These are phyloP conservation scores for Zygoascus flipseniorum DNA, from an alignment of 805 yeast genomes.

Conservation along the genomic window DNA sequence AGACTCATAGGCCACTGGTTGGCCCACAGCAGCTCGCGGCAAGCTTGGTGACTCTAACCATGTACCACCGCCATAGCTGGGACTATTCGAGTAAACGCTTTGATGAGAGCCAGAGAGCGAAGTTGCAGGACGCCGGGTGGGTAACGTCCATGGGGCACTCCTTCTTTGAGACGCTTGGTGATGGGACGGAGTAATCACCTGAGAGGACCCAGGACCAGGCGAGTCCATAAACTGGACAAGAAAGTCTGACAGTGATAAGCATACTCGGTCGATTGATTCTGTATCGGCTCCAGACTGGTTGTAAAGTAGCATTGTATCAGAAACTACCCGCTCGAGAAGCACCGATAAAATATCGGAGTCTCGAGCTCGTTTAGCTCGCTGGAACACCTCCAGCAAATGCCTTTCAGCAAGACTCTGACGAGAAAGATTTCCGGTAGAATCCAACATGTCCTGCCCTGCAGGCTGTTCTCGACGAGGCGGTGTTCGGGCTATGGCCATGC, in stretches of 20 bases:
- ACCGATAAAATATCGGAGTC: conserved; percentile 15
- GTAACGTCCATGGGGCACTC: neutral
- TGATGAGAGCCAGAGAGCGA: neutral
- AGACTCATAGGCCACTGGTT: neutral
- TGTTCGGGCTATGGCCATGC: neutral
- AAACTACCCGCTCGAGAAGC: conserved; percentile 18
- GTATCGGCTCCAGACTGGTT: neutral
- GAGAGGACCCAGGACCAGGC: neutral
- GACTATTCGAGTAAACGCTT: neutral
- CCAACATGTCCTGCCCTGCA: neutral
- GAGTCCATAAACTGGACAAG: neutral
- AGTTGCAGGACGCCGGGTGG: neutral
- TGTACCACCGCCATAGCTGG: neutral
- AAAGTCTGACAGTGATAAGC: conserved; percentile 16
- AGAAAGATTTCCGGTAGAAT: conserved; percentile 1
- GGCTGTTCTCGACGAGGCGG: neutral
- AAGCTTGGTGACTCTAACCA: neutral
- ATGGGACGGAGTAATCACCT: neutral
- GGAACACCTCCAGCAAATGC: conserved; percentile 16
- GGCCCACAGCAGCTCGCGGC: neutral
- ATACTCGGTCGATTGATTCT: conserved; percentile 11
- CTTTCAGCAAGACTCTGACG: conserved; percentile 19
- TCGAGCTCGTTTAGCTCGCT: conserved; percentile 11
- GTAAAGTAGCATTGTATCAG: conserved; percentile 16
- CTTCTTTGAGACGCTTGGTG: neutral